Base-by-base conservation (phyloP, 192 early-diverging fungal genomes). In the Chytriomyces hyalinus region DNA sequence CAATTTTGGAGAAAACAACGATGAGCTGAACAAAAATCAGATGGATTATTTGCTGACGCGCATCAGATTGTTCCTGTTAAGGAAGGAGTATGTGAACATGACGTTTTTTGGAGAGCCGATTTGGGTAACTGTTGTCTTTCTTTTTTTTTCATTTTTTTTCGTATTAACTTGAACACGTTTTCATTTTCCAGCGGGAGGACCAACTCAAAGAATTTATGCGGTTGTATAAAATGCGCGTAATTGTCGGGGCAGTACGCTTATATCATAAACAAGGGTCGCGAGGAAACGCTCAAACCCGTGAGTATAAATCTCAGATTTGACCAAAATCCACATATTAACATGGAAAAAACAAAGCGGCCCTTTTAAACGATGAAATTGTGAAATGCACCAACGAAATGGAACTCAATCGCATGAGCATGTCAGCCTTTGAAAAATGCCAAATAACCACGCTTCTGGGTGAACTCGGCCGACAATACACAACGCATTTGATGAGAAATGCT, bases 341-440 rank as follows among this genome's bases (percentile, higher is more conserved):
- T 45, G 43, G 36, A 75, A 73, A 60, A 76, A 10, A 10, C 17
- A 70, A 67, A 78, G 80, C 79, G 1, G 66, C 73, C 43, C 76
- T 89, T 11, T 75, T 89, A 10, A 11, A 78, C 13, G 85, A 88
- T 61, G 78, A 83, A 51, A 83, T 85, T 49, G 80, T 89, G 4
- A 78, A 75, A 9, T 82, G 74, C 20, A 78, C 81, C 10, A 75
- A 85, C 57, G 84, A 83, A 28, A 80, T 81, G 75, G 84, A 87
- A 70, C 83, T 86, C 51, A 83, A 81, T 50, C 80, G 84, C 45
- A 81, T 87, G 22, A 83, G 83, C 13, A 84, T 80, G 73, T 82
- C 81, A 46, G 60, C 87, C 3, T 89, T 87, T 68, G 85, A 87
- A 45, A 81, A 82, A 63, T 87, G 84, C 71, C 83, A 89, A 62